Evolutionary conservation across 202 grass and related monocot genomes (phyloP), one percentile per base, ranked within the genome.

Genomic region (Alloteropsis angusta): DNA sequence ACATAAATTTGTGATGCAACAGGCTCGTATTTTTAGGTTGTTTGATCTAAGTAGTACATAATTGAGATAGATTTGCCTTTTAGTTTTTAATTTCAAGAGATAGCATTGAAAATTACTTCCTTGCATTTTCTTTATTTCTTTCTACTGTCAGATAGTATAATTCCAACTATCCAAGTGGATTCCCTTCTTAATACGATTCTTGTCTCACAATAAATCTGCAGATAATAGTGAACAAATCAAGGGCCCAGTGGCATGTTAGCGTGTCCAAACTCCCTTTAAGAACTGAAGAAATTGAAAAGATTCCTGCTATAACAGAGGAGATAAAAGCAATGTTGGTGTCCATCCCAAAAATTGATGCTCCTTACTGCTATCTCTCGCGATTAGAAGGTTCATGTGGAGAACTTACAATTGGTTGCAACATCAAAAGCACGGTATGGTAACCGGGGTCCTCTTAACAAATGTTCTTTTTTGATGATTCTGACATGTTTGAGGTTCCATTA

Each of bases 201-300:
- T 65, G n/a, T 75, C 6, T 5, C 74, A 54, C 9, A 11, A 11
- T n/a, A 39, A 55, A 43, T 68, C 30, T 65, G 37, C 80, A 96
- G 89, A 63, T 90, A 57, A 86, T 96, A 82, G 68, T 92, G 76
- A 90, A 96, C 58, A 92, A 78, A 83, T 92, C 89, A 59, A 77
- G 89, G 30, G 85, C 83, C 22, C 73, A 82, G 48, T 74, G 76
- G 83, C 87, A 74, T 86, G 71, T 80, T 67, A 88, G 76, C 11
- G 9, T 96, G 74, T 37, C 68, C 30, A 96, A 92, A 77, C 75
- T 92, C 53, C 89, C 89, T 52, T 9, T 92, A 68, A 80, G 35
- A 65, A 74, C 73, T 39, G 62, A 86, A 36, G 87, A 88, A 53
- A 81, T 97, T 48, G 85, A 82, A 71, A 96, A 88, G 73, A 82